These are phyloP conservation scores for Hydrangea macrophylla DNA, from an alignment of 148 eudicot genomes.

Conservation along the genomic window DNA sequence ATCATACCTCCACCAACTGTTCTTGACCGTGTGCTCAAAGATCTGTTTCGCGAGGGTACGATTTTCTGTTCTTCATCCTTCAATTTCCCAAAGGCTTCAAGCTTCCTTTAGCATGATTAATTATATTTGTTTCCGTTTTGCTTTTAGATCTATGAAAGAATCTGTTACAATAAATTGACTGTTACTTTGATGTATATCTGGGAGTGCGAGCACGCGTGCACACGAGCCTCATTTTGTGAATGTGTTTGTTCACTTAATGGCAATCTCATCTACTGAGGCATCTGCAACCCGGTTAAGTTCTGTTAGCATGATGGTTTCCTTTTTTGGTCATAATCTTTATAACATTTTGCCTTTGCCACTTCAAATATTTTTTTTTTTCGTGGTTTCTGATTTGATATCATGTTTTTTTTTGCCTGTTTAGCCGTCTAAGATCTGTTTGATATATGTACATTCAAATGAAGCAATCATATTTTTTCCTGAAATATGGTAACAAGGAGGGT, in stretches of 20 bases:
- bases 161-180: neutral
- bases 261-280: neutral
- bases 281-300: too few species aligned
- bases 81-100: neutral
- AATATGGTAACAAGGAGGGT: too few species aligned
- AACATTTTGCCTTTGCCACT: too few species aligned
- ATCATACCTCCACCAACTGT: slow-evolving; percentile 92
- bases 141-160: neutral
- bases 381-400: too few species aligned
- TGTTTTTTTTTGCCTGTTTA: too few species aligned
- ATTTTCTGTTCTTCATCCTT: neutral
- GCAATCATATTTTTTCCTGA: too few species aligned
- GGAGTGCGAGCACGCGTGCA: too few species aligned
- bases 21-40: slow-evolving; percentile 90
- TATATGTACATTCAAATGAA: too few species aligned
- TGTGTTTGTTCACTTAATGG: neutral
- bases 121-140: slow-evolving; percentile 2
- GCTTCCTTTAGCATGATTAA: slow-evolving; percentile 3
- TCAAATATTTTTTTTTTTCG: too few species aligned
- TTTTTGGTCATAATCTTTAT: too few species aligned
- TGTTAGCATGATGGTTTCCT: too few species aligned
- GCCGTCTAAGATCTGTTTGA: too few species aligned
- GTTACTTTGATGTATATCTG: neutral
- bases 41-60: slow-evolving; percentile 83
- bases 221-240: neutral